Conservation (phyloP, 176 grass and related monocot genomes). For the Pontederia paniculata region DNA sequence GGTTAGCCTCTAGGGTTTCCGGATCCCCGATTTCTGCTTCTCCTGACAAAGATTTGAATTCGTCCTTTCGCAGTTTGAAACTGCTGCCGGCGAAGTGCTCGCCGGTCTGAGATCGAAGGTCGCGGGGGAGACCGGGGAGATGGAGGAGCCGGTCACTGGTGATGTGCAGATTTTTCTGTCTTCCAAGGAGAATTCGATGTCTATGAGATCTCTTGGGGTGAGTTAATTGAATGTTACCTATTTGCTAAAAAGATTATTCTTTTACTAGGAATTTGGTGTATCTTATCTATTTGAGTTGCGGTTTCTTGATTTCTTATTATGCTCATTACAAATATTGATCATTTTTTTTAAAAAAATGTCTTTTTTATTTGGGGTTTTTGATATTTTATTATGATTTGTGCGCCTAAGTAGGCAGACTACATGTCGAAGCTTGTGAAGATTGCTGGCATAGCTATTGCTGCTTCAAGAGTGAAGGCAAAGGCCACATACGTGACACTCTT, state of each 20-base stretch:
- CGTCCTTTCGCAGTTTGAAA: slow-evolving; percentile 49
- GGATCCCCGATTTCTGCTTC: background rate
- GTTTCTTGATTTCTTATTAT: background rate
- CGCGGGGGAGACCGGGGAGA: slow-evolving; percentile 76
- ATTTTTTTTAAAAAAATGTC: too few relatives aligned
- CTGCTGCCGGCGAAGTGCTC: slow-evolving; percentile 58
- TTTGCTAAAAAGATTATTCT: too few relatives aligned
- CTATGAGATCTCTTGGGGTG: slow-evolving; percentile 83
- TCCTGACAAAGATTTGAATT: background rate
- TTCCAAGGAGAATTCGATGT: slow-evolving; percentile 75
- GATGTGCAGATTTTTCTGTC: slow-evolving; percentile 89
- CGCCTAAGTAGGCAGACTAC: slow-evolving; percentile 38
- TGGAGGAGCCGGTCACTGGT: slow-evolving; percentile 69
- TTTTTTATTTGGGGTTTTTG: too few relatives aligned
- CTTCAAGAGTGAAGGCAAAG: slow-evolving; percentile 92
- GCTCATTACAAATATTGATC: background rate
- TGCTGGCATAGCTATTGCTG: slow-evolving; percentile 74
- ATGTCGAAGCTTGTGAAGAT: slow-evolving; percentile 98
- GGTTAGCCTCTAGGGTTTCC: background rate
- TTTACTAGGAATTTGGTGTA: too few relatives aligned
- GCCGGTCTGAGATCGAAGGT: slow-evolving; percentile 67
- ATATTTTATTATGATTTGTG: background rate
- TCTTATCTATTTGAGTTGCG: slow-evolving; percentile 4
- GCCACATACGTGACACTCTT: slow-evolving; percentile 84
- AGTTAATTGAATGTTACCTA: slow-evolving; percentile 7